These are phyloP conservation scores for Tolypocladium cylindrosporum DNA, from an alignment of 2,329 filamentous ascomycete species.

Conservation along the genomic window DNA sequence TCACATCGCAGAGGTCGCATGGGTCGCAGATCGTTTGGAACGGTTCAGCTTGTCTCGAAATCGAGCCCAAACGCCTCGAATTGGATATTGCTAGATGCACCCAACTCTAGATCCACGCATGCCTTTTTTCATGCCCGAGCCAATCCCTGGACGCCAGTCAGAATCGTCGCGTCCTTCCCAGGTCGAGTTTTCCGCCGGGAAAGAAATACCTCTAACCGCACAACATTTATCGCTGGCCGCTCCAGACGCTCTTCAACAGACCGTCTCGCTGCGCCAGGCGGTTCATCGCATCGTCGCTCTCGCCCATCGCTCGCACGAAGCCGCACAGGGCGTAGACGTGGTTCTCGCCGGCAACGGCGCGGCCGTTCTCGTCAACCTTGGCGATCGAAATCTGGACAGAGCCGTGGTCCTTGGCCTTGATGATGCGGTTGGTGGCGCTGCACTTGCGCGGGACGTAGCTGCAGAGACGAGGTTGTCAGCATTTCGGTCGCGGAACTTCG, in stretches of 20 bases:
- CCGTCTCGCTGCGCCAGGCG: constrained; percentile 91
- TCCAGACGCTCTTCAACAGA: constrained; percentile 96
- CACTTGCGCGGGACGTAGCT: constrained; percentile 99
- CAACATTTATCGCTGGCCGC: constrained; percentile 51
- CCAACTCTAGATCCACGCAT: constrained; percentile 32
- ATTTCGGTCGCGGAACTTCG: constrained; percentile 9
- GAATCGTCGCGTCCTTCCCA: constrained; percentile 4
- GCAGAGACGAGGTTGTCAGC: constrained; percentile 16
- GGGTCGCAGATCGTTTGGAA: not conserved
- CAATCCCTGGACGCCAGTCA: constrained; percentile 14
- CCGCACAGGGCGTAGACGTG: constrained; percentile 95
- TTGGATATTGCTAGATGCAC: constrained; percentile 34
- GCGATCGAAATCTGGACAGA: constrained; percentile 94
- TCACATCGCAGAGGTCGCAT: constrained; percentile 9
- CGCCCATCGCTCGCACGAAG: constrained; percentile 95
- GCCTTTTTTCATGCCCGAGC: constrained; percentile 26
- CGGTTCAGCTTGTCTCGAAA: constrained; percentile 27
- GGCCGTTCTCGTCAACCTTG: constrained; percentile 98
- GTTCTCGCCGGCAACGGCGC: constrained; percentile 88
- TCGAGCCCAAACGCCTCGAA: constrained; percentile 36
- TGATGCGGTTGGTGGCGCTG: constrained; percentile 98
- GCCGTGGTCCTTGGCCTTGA: constrained; percentile 99
- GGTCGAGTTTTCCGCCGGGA: not conserved
- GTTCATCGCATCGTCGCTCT: constrained; percentile 96
- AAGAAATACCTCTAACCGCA: constrained; percentile 3